Base-by-base conservation (phyloP, 1,284 basidiomycete species). In the Boletus semigastroideus region DNA sequence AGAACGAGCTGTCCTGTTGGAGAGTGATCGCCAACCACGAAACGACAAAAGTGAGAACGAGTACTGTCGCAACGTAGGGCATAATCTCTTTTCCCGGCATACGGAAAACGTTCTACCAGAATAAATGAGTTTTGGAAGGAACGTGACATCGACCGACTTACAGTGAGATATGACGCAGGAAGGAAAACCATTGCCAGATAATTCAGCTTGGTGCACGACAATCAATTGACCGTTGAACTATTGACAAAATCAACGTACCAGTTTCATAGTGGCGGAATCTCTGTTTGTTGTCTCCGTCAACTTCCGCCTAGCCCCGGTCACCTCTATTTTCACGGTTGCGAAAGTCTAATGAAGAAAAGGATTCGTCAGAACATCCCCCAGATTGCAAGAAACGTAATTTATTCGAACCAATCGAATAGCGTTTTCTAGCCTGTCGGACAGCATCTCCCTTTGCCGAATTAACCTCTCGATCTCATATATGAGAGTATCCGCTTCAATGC, bases 261-360 rank as follows among this genome's bases (percentile, higher is more conserved):
- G 68, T 59, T 81, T 83, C 73, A 81, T 76, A 28, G 75, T 72
- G 66, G 54, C 45, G 46, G 75, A 75, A 52, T 81, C 76, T 41
- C 60, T 65, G 46, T 74, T 61, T 19, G 74, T 60, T 19, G 72
- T 68, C 56, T 77, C 72, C 0, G 76, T 75, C 49, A 82, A 59
- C 19, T 59, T 55, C 37, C 71, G 62, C 70, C 73, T 78, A 19
- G 59, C 56, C 53, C 64, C 68, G 65, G 74, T 79, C 47, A 81
- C 77, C 16, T 68, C 60, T 34, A 80, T 75, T 49, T 73, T 77
- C 28, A 77, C 71, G 44, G 65, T 77, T 48, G 74, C 78, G 44
- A 79, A 78, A 5, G 74, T 73, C 78, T 82, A n/a, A 20, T 25
- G 25, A 27, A 48, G 8, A 45, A 34, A 5, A 31, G n/a, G n/a